phyloP scores from a whole-genome alignment of 2,329 filamentous ascomycete species.

The Knufia petricola region DNA sequence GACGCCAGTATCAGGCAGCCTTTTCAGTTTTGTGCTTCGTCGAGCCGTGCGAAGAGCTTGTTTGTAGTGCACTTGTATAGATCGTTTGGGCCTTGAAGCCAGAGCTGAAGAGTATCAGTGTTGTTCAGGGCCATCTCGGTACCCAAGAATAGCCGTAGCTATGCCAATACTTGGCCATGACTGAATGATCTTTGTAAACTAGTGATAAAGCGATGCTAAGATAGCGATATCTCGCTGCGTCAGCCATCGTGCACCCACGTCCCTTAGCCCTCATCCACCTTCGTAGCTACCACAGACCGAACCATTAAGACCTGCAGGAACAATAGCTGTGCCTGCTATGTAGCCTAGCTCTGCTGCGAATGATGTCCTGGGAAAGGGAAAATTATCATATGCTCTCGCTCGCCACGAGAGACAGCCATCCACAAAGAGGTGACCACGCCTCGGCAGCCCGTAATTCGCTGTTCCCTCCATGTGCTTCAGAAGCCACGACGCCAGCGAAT shows the following conservation, averaged over 20 bases:
- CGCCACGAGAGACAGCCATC: conserved; percentile 5
- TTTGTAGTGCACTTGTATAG: too few species aligned
- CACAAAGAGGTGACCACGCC: conserved; percentile 6
- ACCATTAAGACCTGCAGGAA: neutral
- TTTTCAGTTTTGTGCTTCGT: neutral
- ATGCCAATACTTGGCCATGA: neutral
- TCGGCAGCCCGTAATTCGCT: neutral
- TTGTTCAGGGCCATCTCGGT: neutral
- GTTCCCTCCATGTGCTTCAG: conserved; percentile 14
- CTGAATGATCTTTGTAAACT: neutral
- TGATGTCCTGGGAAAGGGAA: conserved; percentile 1
- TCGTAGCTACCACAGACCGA: neutral
- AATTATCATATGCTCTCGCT: neutral
- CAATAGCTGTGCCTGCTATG: conserved; percentile 4
- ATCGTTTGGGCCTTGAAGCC: neutral
- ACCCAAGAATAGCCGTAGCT: neutral
- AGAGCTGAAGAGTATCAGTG: neutral
- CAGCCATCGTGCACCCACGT: too few species aligned
- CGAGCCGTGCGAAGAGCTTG: neutral
- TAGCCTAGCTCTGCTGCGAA: conserved; percentile 10
- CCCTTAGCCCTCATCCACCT: neutral
- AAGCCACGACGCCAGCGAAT: conserved; percentile 12
- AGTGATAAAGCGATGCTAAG: neutral
- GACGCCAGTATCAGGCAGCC: neutral
- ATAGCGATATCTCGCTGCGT: neutral